Evolutionary conservation across 2,329 filamentous ascomycete species (phyloP), one percentile per base, ranked within the genome.

Genomic region (Cladosporium austrohemisphaericum): DNA sequence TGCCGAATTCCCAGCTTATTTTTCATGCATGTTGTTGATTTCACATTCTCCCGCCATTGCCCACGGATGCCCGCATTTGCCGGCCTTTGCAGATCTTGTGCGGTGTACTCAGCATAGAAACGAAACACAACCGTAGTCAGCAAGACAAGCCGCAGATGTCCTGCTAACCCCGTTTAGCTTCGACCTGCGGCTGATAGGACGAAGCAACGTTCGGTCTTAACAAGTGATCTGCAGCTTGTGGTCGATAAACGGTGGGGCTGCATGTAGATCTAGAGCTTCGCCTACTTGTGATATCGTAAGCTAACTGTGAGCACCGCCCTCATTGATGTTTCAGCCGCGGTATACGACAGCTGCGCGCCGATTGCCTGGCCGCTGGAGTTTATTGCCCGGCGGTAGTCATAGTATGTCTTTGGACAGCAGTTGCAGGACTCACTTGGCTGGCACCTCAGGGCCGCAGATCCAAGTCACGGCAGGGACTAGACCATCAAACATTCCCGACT

Each of bases 1-100:
- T 32, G 41, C 41, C 43, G 23, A 35, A 23, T 16, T 16, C 9
- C 38, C 38, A 36, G 29, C 31, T 46, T 37, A 35, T 37, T 23
- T 23, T 14, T 29, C 14, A 19, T 36, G 13, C 28, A 43, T 3
- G 10, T 13, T 14, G 13, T 29, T 25, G 2, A 19, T 9, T 22
- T n/a, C 4, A 29, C 18, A n/a, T 8, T 14, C 23, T 13, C 16
- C 37, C 37, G 37, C 23, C n/a, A 11, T 26, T 28, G 22, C 28
- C 43, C 43, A 20, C 33, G 22, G 8, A 10, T 19, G 16, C 16
- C 5, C 33, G 19, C 16, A 14, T 23, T 36, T 29, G 19, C 37
- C 20, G 31, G 22, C 23, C n/a, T 13, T 22, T 46, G 23, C 22
- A 28, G 43, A 46, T 36, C 43, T 16, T 32, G 36, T 36, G 29